These are phyloP conservation scores for Tetraselmis chui DNA, from an alignment of 139 green algal genomes.

Conservation along the genomic window DNA sequence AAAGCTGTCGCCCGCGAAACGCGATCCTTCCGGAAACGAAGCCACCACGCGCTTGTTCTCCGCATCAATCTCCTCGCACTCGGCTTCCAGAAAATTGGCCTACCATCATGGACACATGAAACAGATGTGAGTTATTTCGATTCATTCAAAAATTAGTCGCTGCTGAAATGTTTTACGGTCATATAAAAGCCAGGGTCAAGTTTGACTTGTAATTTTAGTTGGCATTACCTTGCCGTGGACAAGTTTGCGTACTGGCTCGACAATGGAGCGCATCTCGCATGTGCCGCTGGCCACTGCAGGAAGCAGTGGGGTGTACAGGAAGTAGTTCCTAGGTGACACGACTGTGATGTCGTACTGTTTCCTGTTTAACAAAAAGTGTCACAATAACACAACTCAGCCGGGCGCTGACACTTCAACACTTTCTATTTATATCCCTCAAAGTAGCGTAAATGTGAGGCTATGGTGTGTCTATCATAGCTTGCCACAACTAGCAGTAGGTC, in stretches of 20 bases:
- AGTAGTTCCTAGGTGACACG: slow-evolving; percentile 25
- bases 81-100: slow-evolving; percentile 83
- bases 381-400: no score
- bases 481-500: no score
- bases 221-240: slow-evolving; percentile 50
- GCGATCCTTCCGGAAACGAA: slow-evolving; percentile 76
- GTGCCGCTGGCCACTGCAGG: slow-evolving; percentile 20
- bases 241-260: slow-evolving; percentile 34
- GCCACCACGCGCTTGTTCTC: slow-evolving; percentile 65
- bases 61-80: slow-evolving; percentile 69
- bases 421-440: no score
- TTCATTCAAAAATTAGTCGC: no score
- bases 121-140: no score
- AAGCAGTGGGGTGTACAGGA: slow-evolving; percentile 36
- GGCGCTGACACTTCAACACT: no score
- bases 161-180: no score
- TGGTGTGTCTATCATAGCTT: no score
- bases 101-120: no score
- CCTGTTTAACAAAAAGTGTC: no score
- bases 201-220: no score
- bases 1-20: slow-evolving; percentile 76
- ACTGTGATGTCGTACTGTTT: slow-evolving; percentile 62
- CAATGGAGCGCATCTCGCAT: slow-evolving; percentile 21
- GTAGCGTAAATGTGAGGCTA: background rate
- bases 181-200: no score